A percentile compares a stretch with the other conserved stretches of the same genome.
Conservation (phyloP, 306 rosid genomes). For the Citrullus amarus region DNA sequence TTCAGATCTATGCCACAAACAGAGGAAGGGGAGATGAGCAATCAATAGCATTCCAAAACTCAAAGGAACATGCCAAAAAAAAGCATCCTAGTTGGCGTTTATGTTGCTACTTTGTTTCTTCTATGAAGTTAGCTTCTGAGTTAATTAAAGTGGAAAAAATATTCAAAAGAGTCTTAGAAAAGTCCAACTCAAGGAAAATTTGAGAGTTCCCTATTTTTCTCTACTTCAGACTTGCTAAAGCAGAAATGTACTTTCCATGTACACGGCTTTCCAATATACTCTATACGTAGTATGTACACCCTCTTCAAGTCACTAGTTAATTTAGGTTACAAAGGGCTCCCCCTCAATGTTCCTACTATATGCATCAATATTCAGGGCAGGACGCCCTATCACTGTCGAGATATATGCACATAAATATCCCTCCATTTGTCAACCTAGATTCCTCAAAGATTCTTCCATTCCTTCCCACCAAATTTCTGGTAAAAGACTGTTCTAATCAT, state of each 20-base stretch:
- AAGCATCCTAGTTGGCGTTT: background rate
- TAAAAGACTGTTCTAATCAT: background rate
- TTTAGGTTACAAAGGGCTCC: background rate
- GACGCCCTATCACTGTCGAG: too few species aligned
- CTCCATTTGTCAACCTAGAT: too few species aligned
- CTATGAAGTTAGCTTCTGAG: background rate
- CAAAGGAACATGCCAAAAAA: background rate
- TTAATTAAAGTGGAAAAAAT: background rate
- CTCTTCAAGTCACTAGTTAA: background rate
- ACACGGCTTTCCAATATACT: too few species aligned
- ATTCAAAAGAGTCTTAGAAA: background rate
- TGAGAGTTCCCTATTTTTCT: background rate
- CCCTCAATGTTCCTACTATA: background rate
- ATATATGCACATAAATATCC: too few species aligned
- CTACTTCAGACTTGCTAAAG: background rate
- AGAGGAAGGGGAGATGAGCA: background rate
- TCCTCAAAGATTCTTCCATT: too few species aligned
- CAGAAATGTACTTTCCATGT: too few species aligned
- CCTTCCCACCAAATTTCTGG: background rate
- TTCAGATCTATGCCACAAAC: background rate
- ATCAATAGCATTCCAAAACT: background rate
- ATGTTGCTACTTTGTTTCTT: background rate
- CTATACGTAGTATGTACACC: background rate
- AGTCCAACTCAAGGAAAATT: background rate
- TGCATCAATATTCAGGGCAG: background rate